Percentiles rank a stretch among this genome's conserved stretches.
phyloP scores from a whole-genome alignment of 495 filamentous ascomycete species.

The Aspergillus nanangensis region DNA sequence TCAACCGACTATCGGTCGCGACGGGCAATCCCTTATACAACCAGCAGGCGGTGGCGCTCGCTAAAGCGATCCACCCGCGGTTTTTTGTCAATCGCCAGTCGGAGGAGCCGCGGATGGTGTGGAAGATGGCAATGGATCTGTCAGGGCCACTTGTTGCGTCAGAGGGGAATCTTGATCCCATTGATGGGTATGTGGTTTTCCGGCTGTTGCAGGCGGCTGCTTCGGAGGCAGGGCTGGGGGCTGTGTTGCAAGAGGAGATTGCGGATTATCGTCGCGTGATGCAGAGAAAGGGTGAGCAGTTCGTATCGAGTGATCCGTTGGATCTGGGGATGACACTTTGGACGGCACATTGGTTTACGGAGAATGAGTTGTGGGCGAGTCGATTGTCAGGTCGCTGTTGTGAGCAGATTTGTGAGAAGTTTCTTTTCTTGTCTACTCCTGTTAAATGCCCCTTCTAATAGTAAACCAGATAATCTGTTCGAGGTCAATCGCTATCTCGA shows the following conservation, averaged over 20 bases:
- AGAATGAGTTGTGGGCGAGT: constrained; percentile 49
- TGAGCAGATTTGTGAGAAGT: constrained; percentile 35
- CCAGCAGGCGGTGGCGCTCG: constrained; percentile 50
- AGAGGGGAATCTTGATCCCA: constrained; percentile 59
- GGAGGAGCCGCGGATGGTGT: constrained; percentile 47
- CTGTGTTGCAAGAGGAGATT: constrained; percentile 47
- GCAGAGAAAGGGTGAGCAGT: constrained; percentile 42
- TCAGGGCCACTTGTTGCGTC: constrained; percentile 43
- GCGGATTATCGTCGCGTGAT: constrained; percentile 56
- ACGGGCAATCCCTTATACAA: constrained; percentile 49
- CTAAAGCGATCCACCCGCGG: constrained; percentile 52
- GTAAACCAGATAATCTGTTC: constrained; percentile 33
- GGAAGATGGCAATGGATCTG: constrained; percentile 59
- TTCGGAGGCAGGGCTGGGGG: constrained; percentile 17
- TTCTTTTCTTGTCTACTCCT: not conserved
- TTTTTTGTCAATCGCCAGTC: constrained; percentile 45
- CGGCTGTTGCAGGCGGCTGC: constrained; percentile 47
- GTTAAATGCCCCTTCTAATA: not conserved
- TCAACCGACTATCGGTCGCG: constrained; percentile 55
- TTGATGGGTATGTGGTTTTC: constrained; percentile 57
- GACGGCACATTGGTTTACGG: constrained; percentile 54
- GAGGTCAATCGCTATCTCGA: constrained; percentile 37
- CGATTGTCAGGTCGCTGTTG: constrained; percentile 40
- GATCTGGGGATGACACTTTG: constrained; percentile 66
- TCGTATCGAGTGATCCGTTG: constrained; percentile 49